Conservation (phyloP, 306 rosid genomes). For the Datisca glomerata region DNA sequence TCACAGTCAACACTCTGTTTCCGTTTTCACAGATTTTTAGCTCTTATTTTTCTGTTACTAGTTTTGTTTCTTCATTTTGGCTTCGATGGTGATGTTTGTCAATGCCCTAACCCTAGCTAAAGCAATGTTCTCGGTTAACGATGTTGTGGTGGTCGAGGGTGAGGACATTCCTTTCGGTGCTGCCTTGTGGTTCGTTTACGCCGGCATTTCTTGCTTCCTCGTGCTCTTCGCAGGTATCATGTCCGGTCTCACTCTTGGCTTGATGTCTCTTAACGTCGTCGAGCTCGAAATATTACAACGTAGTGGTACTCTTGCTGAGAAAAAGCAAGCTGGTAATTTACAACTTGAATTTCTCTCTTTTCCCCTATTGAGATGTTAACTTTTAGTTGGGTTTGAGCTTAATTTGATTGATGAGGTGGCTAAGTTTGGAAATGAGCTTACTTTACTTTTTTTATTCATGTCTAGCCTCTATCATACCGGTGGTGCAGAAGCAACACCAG, state of each 20-base stretch:
- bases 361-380: not conserved
- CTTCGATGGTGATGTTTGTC: too few relatives aligned
- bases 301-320: slow-evolving; percentile 72
- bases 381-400: not conserved
- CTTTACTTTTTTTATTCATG: slow-evolving; percentile 1
- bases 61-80: too few relatives aligned
- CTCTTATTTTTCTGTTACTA: too few relatives aligned
- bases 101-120: too few relatives aligned
- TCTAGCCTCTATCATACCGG: slow-evolving; percentile 78
- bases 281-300: slow-evolving; percentile 94
- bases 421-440: not conserved
- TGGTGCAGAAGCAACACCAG: slow-evolving; percentile 93
- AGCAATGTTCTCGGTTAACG: too few relatives aligned
- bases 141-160: too few relatives aligned
- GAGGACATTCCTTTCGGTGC: slow-evolving; percentile 50
- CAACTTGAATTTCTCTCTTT: not conserved
- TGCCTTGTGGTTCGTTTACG: slow-evolving; percentile 58
- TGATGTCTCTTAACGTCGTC: slow-evolving; percentile 92
- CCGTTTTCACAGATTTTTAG: too few relatives aligned
- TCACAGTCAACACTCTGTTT: too few relatives aligned
- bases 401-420: not conserved
- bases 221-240: slow-evolving; percentile 93
- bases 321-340: slow-evolving; percentile 95
- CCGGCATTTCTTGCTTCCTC: slow-evolving; percentile 49
- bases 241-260: slow-evolving; percentile 94